Evolutionary conservation across 306 rosid species (phyloP), one percentile per base, ranked within the genome.

Genomic region (Cyamopsis tetragonoloba): DNA sequence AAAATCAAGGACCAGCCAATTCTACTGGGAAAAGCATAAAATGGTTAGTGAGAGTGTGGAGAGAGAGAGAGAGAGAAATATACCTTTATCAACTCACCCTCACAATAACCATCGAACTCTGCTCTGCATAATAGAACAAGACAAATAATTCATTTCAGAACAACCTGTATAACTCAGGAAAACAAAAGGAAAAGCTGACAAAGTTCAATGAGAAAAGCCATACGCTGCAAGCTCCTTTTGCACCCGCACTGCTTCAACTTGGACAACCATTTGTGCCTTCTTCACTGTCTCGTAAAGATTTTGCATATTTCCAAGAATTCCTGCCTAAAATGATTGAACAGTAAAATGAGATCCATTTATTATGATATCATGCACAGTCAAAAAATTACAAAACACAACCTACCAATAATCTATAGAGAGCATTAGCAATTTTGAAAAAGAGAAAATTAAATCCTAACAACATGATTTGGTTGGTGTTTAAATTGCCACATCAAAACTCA

Each of bases 191-290:
- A 48, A 71, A 19, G 11, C 66, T 62, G 54, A 46, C 71, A 66
- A 46, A 57, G 43, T 39, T 44, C 38, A 43, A 46, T n/a, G 19
- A n/a, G 47, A 59, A n/a, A 5, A 77, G 57, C 22, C 91, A 68
- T 88, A 91, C 91, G 13, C 84, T 46, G 91, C 88, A 61, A 91
- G 92, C 74, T 91, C 95, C 77, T 91, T 87, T 76, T 91, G 95
- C 66, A 88, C 97, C 9, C 81, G 77, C 74, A 91, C 97, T 31
- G 97, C 92, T 69, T 91, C 97, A 62, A 91, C 91, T 84, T 88
- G 97, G 82, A 91, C 95, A 73, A 91, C 95, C 86, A 80, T 86
- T 65, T 88, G 95, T 6, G 97, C 97, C 68, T 88, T 84, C 95
- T 86, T 84, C 73, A 91, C 95, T 26, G 92, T 91, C 44, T 91